A percentile compares a stretch with the other conserved stretches of the same genome.
These are phyloP conservation scores for Solanum chmielewskii DNA, from an alignment of 257 asterid genomes.

Conservation along the genomic window DNA sequence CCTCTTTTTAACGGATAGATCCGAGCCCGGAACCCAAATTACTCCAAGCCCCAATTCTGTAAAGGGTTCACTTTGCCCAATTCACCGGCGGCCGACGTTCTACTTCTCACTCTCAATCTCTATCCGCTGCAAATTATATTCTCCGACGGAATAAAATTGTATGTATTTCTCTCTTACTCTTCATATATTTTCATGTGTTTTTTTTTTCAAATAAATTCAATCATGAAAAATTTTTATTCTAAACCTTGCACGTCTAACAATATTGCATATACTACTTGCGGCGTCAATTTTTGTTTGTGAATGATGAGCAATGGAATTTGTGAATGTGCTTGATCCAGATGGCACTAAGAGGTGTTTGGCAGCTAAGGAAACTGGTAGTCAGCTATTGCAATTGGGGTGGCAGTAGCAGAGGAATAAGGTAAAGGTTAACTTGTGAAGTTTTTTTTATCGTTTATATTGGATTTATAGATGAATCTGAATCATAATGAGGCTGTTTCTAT, in stretches of 20 bases:
- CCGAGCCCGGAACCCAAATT: neutral
- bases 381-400: conserved; percentile 83
- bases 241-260: neutral
- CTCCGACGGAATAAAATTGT: neutral
- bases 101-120: neutral
- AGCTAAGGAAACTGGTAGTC: conserved; percentile 59
- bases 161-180: neutral
- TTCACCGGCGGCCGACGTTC: neutral
- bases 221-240: neutral
- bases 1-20: neutral
- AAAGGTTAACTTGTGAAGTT: neutral
- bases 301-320: neutral
- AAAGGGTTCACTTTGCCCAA: neutral
- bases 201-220: neutral
- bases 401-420: conserved; percentile 95
- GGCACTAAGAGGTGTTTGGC: conserved; percentile 92
- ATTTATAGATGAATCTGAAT: neutral
- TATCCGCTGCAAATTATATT: neutral
- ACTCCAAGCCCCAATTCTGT: neutral
- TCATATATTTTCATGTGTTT: neutral
- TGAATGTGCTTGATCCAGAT: conserved; percentile 11
- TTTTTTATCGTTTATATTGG: neutral
- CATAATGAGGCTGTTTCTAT: neutral
- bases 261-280: neutral
- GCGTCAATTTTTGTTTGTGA: neutral